phyloP scores from a whole-genome alignment of 23 red algal species.

The Gracilariopsis chorda region DNA sequence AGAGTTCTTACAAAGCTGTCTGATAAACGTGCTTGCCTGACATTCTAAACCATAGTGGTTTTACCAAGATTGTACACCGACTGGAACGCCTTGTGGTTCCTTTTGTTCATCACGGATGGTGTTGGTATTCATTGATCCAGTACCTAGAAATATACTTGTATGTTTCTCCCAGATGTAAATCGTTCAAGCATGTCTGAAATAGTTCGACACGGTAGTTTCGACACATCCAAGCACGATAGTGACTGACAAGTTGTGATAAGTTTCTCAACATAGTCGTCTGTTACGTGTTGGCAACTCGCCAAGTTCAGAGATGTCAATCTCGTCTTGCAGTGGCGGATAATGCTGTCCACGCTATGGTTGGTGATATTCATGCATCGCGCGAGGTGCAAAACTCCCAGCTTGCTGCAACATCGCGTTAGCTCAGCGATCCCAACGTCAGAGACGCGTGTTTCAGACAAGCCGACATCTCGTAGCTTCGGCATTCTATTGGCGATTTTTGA shows the following conservation, averaged over 20 bases:
- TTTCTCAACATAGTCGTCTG: constrained; percentile 52
- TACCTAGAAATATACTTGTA: constrained; percentile 69
- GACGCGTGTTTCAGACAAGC: constrained; percentile 54
- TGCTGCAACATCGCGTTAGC: constrained; percentile 39
- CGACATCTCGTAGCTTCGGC: constrained; percentile 45
- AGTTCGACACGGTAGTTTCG: constrained; percentile 60
- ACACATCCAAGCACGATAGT: constrained; percentile 44
- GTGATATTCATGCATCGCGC: constrained; percentile 57
- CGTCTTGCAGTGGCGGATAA: constrained; percentile 42
- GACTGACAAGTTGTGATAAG: constrained; percentile 35
- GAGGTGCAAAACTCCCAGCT: constrained; percentile 57
- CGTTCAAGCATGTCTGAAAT: constrained; percentile 67
- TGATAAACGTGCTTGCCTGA: no score
- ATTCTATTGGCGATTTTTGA: constrained; percentile 38
- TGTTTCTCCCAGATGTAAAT: constrained; percentile 36
- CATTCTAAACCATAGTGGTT: no score
- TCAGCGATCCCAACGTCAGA: constrained; percentile 59
- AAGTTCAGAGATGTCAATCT: constrained; percentile 56
- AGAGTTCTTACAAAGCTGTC: no score
- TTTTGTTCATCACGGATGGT: no score
- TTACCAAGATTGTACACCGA: no score
- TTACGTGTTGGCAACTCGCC: constrained; percentile 51
- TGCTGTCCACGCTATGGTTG: constrained; percentile 50
- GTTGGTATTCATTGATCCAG: no score
- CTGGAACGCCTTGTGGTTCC: no score